These are phyloP conservation scores for Ophiosphaerella korrae DNA, from an alignment of 2,329 filamentous ascomycete species.

Conservation along the genomic window DNA sequence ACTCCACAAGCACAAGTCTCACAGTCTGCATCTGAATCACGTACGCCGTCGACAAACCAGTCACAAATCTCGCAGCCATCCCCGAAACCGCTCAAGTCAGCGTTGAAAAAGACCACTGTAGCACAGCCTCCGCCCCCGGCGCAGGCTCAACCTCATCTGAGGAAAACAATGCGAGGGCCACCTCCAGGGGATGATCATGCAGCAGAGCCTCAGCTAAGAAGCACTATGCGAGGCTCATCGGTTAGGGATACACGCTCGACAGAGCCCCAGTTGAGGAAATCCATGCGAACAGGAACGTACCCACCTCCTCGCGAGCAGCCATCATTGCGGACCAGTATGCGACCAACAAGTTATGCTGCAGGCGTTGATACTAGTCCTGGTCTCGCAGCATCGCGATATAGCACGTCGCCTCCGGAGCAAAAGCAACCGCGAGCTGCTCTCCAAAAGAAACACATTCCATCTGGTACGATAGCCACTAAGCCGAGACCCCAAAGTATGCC, in stretches of 20 bases:
- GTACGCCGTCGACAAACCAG: not conserved
- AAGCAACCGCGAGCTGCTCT: conserved; percentile 43
- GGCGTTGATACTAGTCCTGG: conserved; percentile 25
- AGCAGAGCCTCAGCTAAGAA: conserved; percentile 16
- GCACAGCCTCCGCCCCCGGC: conserved; percentile 16
- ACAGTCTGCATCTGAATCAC: not conserved
- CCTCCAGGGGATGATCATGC: conserved; percentile 5
- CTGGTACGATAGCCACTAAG: conserved; percentile 23
- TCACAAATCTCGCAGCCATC: conserved; percentile 21
- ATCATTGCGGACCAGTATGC: conserved; percentile 48
- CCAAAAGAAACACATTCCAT: conserved; percentile 47
- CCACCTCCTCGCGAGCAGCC: conserved; percentile 13
- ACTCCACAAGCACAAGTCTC: conserved; percentile 8
- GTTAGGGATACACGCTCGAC: conserved; percentile 6
- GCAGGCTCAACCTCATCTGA: conserved; percentile 34
- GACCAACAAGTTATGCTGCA: conserved; percentile 17
- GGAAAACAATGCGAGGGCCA: conserved; percentile 43
- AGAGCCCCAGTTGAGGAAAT: conserved; percentile 41
- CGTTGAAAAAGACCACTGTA: conserved; percentile 47
- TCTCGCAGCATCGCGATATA: conserved; percentile 43
- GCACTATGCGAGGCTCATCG: conserved; percentile 9
- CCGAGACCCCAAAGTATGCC: conserved; percentile 36
- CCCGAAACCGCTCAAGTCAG: conserved; percentile 46
- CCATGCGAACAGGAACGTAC: conserved; percentile 35
- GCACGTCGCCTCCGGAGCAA: conserved; percentile 27